A percentile compares a stretch with the other conserved stretches of the same genome.
phyloP scores from a whole-genome alignment of 371 early-diverging fungal species.

The Saksenaea vasiformis region DNA sequence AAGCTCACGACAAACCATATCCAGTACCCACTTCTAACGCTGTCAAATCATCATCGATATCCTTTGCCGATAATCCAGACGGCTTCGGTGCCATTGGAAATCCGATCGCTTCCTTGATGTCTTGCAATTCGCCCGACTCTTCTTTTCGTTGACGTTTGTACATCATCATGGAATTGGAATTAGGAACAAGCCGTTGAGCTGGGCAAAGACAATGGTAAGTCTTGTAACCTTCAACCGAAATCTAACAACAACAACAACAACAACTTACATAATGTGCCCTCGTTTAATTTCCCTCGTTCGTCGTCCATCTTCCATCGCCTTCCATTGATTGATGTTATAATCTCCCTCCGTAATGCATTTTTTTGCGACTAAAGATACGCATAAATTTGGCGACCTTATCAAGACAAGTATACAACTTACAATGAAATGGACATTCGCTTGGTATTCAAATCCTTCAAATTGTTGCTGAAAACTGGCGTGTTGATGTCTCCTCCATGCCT shows the following conservation, averaged over 20 bases:
- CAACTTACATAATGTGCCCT: constrained; percentile 13
- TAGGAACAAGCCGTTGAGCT: constrained; percentile 20
- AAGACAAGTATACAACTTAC: constrained; percentile 25
- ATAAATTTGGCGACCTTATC: neutral
- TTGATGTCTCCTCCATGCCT: constrained; percentile 55
- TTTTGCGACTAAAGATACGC: constrained; percentile 35
- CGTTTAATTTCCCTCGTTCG: constrained; percentile 29
- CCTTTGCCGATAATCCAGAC: constrained; percentile 32
- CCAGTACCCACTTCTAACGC: constrained; percentile 25
- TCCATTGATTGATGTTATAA: constrained; percentile 24
- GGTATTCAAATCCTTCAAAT: constrained; percentile 57
- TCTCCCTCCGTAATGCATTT: constrained; percentile 30
- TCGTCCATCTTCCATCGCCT: constrained; percentile 33
- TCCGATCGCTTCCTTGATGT: constrained; percentile 41
- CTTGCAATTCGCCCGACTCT: constrained; percentile 49
- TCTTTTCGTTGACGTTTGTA: constrained; percentile 38
- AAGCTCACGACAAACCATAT: constrained; percentile 13
- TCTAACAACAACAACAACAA: no score
- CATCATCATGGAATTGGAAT: constrained; percentile 33
- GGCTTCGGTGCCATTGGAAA: constrained; percentile 51
- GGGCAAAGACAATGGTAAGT: no score
- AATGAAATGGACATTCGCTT: constrained; percentile 53
- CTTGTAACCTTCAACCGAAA: no score
- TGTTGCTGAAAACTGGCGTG: constrained; percentile 49
- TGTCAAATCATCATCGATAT: constrained; percentile 51